Evolutionary conservation across 768 basidiomycete genomes (phyloP).

Genomic region (Tremella fuciformis): DNA sequence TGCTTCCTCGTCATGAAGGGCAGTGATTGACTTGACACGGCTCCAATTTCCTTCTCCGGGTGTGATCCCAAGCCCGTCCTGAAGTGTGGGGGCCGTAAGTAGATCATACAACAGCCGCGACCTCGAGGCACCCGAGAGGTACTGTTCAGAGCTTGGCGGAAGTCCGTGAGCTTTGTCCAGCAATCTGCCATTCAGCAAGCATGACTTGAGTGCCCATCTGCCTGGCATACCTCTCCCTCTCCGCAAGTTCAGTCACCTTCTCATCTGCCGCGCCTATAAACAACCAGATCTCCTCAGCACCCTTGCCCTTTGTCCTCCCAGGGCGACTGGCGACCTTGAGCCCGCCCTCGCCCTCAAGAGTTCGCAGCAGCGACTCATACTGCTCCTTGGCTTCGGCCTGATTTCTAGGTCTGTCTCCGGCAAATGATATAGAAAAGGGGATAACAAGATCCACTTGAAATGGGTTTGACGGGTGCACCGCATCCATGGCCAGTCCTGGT

Average conservation of each 20-base stretch:
- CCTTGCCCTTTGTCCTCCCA: slow-evolving; percentile 26
- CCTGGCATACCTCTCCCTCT: slow-evolving; percentile 66
- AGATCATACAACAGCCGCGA: slow-evolving; percentile 42
- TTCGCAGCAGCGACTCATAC: slow-evolving; percentile 38
- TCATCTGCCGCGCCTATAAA: slow-evolving; percentile 69
- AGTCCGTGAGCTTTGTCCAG: slow-evolving; percentile 53
- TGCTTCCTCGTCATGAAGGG: slow-evolving; percentile 70
- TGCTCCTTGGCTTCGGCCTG: slow-evolving; percentile 36
- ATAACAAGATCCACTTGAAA: slow-evolving; percentile 47
- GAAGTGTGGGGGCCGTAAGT: slow-evolving; percentile 58
- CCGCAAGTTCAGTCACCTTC: slow-evolving; percentile 64
- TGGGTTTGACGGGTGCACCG: slow-evolving; percentile 31
- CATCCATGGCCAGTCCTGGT: slow-evolving; percentile 9
- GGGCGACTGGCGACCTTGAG: slow-evolving; percentile 38
- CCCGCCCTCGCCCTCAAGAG: slow-evolving; percentile 42
- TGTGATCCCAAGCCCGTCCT: slow-evolving; percentile 80
- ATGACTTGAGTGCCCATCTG: too few relatives aligned
- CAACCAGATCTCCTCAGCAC: slow-evolving; percentile 54
- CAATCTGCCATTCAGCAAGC: slow-evolving; percentile 65
- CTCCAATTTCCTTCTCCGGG: slow-evolving; percentile 71
- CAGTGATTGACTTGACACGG: slow-evolving; percentile 74
- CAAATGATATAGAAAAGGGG: slow-evolving; percentile 29
- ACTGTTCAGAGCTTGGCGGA: slow-evolving; percentile 54
- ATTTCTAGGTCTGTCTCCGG: slow-evolving; percentile 18
- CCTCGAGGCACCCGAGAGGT: slow-evolving; percentile 53